Evolutionary conservation across 2,329 filamentous ascomycete genomes (phyloP).

Genomic region (Spiromastix sp.): DNA sequence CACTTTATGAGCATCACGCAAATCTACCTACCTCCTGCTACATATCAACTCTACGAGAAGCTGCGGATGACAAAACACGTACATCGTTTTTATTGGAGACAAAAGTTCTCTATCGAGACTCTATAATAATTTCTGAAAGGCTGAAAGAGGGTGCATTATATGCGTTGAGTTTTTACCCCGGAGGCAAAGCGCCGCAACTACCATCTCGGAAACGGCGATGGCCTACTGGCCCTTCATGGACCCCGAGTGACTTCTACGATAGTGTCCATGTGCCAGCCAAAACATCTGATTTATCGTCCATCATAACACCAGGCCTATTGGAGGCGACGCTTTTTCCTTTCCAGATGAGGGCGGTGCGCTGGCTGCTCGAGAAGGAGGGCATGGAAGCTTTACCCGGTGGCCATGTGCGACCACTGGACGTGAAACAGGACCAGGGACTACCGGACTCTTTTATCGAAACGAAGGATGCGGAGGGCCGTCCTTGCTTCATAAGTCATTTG

Average conservation of each 20-base stretch:
- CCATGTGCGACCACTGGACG: conserved; percentile 14
- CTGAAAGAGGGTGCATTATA: conserved; percentile 11
- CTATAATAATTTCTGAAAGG: conserved; percentile 17
- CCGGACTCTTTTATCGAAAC: conserved; percentile 30
- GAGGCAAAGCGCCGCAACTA: conserved; percentile 8
- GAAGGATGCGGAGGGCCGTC: conserved; percentile 26
- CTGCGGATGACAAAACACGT: conserved; percentile 10
- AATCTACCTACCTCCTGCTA: conserved; percentile 20
- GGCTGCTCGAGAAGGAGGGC: conserved; percentile 37
- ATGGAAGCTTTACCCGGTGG: conserved; percentile 24
- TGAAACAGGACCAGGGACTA: conserved; percentile 11
- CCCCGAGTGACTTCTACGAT: conserved; percentile 35
- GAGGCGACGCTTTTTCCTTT: conserved; percentile 38
- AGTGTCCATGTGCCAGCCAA: conserved; percentile 36
- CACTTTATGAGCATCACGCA: conserved; percentile 15
- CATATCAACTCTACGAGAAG: conserved; percentile 19
- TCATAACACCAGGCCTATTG: conserved; percentile 25
- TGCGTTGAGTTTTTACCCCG: conserved; percentile 21
- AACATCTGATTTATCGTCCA: conserved; percentile 20
- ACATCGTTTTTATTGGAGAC: conserved; percentile 22
- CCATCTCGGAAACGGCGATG: conserved; percentile 5
- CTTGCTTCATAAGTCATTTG: conserved; percentile 32
- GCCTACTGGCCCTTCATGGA: conserved; percentile 1
- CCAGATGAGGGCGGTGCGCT: conserved; percentile 36
- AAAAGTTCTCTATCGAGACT: conserved; percentile 26